Conservation (phyloP, 495 filamentous ascomycete species). For the Talaromyces trachyspermus region DNA sequence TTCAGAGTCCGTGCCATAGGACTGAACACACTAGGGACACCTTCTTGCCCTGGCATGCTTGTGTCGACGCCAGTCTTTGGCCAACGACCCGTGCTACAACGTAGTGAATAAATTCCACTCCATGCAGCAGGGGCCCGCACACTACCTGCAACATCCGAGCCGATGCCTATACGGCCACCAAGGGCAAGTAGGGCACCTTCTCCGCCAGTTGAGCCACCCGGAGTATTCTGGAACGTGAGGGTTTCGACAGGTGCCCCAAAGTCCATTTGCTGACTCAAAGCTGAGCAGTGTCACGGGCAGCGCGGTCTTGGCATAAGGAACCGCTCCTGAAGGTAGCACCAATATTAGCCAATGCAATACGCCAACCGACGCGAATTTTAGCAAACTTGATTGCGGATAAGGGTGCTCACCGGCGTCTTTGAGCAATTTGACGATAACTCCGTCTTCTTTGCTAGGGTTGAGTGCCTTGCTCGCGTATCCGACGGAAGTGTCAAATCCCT, state of each 20-base stretch:
- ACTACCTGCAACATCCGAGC: constrained; percentile 89
- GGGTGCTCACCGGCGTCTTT: constrained; percentile 67
- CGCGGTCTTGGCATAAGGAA: constrained; percentile 95
- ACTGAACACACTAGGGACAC: constrained; percentile 80
- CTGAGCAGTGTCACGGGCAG: constrained; percentile 85
- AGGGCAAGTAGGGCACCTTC: constrained; percentile 80
- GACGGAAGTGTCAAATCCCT: constrained; percentile 79
- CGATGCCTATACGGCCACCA: constrained; percentile 87
- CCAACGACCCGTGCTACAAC: constrained; percentile 95
- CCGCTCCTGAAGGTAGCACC: too few relatives aligned
- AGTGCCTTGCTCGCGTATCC: constrained; percentile 71
- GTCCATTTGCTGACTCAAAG: constrained; percentile 87
- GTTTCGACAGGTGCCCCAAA: constrained; percentile 78
- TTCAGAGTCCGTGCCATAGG: constrained; percentile 87
- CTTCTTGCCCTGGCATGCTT: constrained; percentile 92
- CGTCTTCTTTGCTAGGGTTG: constrained; percentile 59
- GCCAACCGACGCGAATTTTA: too few relatives aligned
- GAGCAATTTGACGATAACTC: constrained; percentile 64
- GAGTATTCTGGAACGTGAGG: constrained; percentile 80
- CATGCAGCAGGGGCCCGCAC: constrained; percentile 87
- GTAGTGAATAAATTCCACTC: constrained; percentile 80
- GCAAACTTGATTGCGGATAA: too few relatives aligned
- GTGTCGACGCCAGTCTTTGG: constrained; percentile 78
- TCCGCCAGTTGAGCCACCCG: constrained; percentile 87
- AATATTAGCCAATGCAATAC: too few relatives aligned